Evolutionary conservation across 177 flowering plant genomes (phyloP).

Genomic region (Vitis hybrid): DNA sequence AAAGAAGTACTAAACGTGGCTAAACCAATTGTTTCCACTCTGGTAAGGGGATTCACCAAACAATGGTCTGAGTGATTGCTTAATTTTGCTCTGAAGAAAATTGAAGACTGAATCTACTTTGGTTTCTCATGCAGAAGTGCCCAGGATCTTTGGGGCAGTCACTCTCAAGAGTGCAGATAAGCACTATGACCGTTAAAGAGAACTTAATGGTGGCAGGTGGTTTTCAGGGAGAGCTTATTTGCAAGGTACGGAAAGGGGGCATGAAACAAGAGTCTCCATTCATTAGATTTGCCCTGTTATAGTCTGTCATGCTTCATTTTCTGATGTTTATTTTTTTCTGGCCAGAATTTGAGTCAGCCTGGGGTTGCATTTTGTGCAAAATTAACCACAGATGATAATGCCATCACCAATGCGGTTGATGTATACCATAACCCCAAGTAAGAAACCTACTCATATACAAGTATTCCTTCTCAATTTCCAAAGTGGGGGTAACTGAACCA

Average conservation of each 20-base stretch:
- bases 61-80: background rate
- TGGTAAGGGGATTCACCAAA: constrained; percentile 37
- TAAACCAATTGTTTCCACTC: constrained; percentile 53
- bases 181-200: constrained; percentile 83
- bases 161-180: constrained; percentile 83
- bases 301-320: background rate
- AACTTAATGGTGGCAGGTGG: constrained; percentile 91
- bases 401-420: constrained; percentile 89
- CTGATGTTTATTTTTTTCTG: background rate
- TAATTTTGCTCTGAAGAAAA: background rate
- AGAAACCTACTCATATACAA: background rate
- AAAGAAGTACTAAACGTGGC: constrained; percentile 82
- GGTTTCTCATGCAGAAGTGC: constrained; percentile 37
- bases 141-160: constrained; percentile 56
- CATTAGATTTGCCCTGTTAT: background rate
- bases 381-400: constrained; percentile 65
- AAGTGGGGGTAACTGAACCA: background rate
- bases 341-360: constrained; percentile 58
- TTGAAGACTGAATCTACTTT: background rate
- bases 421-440: constrained; percentile 50
- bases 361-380: constrained; percentile 80
- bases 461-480: background rate
- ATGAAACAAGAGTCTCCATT: background rate
- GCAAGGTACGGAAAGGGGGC: constrained; percentile 59
- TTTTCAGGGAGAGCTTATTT: constrained; percentile 91